A percentile compares a stretch with the other conserved stretches of the same genome.
These are phyloP conservation scores for Boletus coccyginus DNA, from an alignment of 768 basidiomycete species.

Conservation along the genomic window DNA sequence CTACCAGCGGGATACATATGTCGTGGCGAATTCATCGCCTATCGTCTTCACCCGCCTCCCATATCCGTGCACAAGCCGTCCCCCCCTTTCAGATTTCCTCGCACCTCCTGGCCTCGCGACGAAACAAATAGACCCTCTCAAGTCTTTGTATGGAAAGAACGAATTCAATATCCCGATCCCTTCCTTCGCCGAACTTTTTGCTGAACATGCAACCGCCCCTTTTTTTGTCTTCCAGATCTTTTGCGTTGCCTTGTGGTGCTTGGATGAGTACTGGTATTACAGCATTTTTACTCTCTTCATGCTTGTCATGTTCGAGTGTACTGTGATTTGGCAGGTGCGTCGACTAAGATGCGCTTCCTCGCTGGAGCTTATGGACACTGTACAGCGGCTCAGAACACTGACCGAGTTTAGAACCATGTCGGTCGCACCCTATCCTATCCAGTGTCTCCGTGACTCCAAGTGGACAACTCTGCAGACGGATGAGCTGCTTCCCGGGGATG, in stretches of 20 bases:
- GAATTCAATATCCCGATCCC: conserved; percentile 98
- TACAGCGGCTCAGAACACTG: conserved; percentile 85
- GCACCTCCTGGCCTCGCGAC: conserved; percentile 53
- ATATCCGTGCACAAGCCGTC: conserved; percentile 78
- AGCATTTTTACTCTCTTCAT: conserved; percentile 97
- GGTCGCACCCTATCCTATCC: conserved; percentile 84
- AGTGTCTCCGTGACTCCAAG: conserved; percentile 72
- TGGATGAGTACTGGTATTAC: conserved; percentile 99
- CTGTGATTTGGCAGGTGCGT: conserved; percentile 95
- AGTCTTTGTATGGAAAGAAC: conserved; percentile 82
- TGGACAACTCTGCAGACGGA: conserved; percentile 86
- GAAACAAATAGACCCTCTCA: conserved; percentile 47
- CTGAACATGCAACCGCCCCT: conserved; percentile 95
- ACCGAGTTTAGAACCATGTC: conserved; percentile 98
- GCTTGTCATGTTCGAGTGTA: conserved; percentile 97
- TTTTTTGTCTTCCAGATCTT: conserved; percentile 99
- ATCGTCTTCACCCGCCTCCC: conserved; percentile 75
- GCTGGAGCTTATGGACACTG: neutral
- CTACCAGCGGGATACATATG: conserved; percentile 94
- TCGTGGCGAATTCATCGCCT: conserved; percentile 55
- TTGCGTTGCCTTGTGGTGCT: conserved; percentile 94
- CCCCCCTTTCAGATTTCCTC: conserved; percentile 65
- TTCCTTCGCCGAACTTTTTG: conserved; percentile 86
- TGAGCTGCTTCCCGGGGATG: conserved; percentile 86
- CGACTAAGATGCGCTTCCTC: neutral